Evolutionary conservation across 768 basidiomycete species (phyloP), one percentile per base, ranked within the genome.

Genomic region (Candolleomyces efflorescens): DNA sequence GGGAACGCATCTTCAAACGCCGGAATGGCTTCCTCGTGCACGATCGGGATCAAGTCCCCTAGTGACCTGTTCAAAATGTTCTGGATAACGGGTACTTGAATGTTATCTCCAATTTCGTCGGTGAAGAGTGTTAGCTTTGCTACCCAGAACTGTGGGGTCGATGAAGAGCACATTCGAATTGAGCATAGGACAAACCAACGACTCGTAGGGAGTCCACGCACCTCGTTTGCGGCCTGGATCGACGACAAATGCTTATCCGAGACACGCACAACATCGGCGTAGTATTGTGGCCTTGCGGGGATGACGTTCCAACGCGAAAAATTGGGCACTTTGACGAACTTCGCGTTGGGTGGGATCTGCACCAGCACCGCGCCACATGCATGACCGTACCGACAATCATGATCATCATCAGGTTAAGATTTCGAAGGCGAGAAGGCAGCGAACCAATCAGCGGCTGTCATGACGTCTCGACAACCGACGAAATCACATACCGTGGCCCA

Each of bases 1-100:
- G 36, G 24, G n/a, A 51, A 51, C 9, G 27, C 27, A 1, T 51
- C 49, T 36, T 51, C 49, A n/a, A 51, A 36, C 27, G 27, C 49
- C 3, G n/a, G 6, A 13, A 15, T 17, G 7, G 49, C 27, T 36
- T 51, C 49, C 9, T 59, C 61, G 49, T 59, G 39, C 13, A 62
- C 44, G 5, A 45, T 36, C 10, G 43, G 46, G 20, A 62, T 5
- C 37, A 57, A 39, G 2, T 23, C 23, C 13, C 44, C 41, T 27
- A 59, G 7, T 9, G 32, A 56, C 37, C 61, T 54, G 7, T 60
- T 61, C 15, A 67, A 46, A 32, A 54, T 59, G 3, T 43, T 58
- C 27, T 46, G 54, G 7, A 67, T 55, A 22, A 64, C 58, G 2
- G 61, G 61, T 20, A 67, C 15, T n/a, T 67, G 66, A 20, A 59